Conservation (phyloP, 2,329 filamentous ascomycete species). For the Paraconiothyrium sp. region DNA sequence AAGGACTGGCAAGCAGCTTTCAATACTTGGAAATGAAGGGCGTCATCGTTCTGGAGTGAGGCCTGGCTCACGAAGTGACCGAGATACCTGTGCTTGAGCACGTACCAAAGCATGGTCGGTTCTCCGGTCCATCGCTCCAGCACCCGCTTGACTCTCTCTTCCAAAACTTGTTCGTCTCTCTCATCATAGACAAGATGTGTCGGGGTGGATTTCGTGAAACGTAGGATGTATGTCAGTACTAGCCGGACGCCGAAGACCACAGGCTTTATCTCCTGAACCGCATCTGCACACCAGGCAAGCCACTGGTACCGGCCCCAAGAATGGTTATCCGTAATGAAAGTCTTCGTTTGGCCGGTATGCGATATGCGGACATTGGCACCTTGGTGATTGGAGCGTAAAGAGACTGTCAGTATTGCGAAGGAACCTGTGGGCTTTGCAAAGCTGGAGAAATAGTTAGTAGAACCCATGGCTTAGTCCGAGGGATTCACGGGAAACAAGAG, state of each 20-base stretch:
- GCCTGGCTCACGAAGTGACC: not conserved
- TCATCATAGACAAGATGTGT: not conserved
- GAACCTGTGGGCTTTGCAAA: not conserved
- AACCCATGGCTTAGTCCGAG: too few relatives aligned
- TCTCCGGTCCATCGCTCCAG: not conserved
- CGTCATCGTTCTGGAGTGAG: not conserved
- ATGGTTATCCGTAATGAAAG: not conserved
- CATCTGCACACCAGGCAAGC: slow-evolving; percentile 5
- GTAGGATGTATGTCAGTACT: slow-evolving; percentile 5
- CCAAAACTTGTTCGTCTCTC: not conserved
- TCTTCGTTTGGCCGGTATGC: slow-evolving; percentile 4
- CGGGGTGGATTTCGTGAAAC: not conserved
- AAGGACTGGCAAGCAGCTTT: not conserved
- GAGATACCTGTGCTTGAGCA: slow-evolving; percentile 7
- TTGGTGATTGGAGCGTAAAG: slow-evolving; percentile 4
- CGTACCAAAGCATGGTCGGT: slow-evolving; percentile 1
- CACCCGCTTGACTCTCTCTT: not conserved
- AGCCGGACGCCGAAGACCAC: slow-evolving; percentile 4
- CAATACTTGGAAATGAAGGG: not conserved
- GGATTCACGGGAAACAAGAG: too few relatives aligned
- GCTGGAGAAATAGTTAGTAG: not conserved
- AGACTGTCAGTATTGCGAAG: slow-evolving; percentile 5
- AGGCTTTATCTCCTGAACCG: slow-evolving; percentile 7
- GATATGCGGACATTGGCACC: slow-evolving; percentile 8
- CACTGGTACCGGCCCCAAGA: slow-evolving; percentile 7